Base-by-base conservation (phyloP, 805 yeast genomes). In the Wickerhamomyces bisporus region DNA sequence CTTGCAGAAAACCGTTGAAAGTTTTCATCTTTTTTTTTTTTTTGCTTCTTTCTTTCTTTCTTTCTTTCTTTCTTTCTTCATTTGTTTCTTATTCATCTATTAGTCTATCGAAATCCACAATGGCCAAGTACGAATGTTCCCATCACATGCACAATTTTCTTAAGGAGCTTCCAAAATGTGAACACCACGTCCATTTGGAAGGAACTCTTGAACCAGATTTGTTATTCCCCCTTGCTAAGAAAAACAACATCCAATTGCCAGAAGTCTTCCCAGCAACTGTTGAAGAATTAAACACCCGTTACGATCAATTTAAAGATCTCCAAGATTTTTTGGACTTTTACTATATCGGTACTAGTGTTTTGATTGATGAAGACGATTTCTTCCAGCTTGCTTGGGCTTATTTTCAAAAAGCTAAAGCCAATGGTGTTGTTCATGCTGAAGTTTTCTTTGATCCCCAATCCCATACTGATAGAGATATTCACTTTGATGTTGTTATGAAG, bases 381-480 rank as follows among this genome's bases (percentile, higher is more conserved):
- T 79, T 71, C 48, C 85, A 84, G 49, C 66, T 86, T 48, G 86
- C 91, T n/a, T 77, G 77, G 75, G 78, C 73, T 6, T 84, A 84
- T 59, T 81, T 83, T 63, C 55, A 55, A 32, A 77, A 71, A 47
- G 85, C 83, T 5, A 54, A 68, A 34, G 46, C 53, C 8, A 84
- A 81, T 52, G 84, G 85, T 14, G 65, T 81, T 36, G 60, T 59
- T 24, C 94, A 85, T 56, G 73, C 86, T 3, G 95, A 85, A 61
- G 78, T 79, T 1, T 85, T 85, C 58, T 85, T 81, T 49, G 95
- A 85, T 55, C 94, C 94, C 15, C 95, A 85, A 62, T 86, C 87
- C 10, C 95, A 85, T 52, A 70, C 83, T 21, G 79, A 76, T 38
- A 69, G 94, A 49, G 83, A 79, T 10, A 63, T 85, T 33, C 47